Conservation (phyloP, 306 rosid species). For the Vigna mungo region DNA sequence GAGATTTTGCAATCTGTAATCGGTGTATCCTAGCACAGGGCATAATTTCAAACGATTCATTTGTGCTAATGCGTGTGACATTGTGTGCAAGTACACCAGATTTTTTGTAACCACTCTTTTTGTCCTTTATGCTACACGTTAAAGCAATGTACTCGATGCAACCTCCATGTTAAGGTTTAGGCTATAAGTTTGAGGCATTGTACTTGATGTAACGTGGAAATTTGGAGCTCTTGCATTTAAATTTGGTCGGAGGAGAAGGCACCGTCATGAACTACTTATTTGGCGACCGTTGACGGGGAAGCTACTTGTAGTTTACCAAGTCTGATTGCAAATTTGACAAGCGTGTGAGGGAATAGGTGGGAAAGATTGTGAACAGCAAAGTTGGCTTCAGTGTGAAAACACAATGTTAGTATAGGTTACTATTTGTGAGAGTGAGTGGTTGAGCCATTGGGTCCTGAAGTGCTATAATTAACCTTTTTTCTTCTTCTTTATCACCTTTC, state of each 20-base stretch:
- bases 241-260: conserved; percentile 22
- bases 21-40: not conserved
- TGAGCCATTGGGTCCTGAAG: conserved; percentile 38
- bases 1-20: conserved; percentile 22
- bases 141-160: conserved; percentile 36
- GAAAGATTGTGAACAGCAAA: conserved; percentile 49
- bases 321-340: conserved; percentile 17
- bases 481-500: conserved; percentile 37
- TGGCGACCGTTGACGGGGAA: conserved; percentile 32
- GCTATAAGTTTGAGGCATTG: not conserved
- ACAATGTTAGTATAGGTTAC: conserved; percentile 37
- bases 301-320: conserved; percentile 9
- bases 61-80: conserved; percentile 9
- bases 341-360: conserved; percentile 27
- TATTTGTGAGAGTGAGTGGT: conserved; percentile 47
- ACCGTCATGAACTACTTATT: conserved; percentile 15
- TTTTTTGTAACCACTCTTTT: not conserved
- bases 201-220: conserved; percentile 25
- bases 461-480: conserved; percentile 40
- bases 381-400: conserved; percentile 36
- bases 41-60: not conserved
- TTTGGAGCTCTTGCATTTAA: not conserved
- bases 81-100: not conserved
- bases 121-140: conserved; percentile 31
- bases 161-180: conserved; percentile 19